Base-by-base conservation (phyloP, 1,284 basidiomycete species). In the Boletellus deceptivus region DNA sequence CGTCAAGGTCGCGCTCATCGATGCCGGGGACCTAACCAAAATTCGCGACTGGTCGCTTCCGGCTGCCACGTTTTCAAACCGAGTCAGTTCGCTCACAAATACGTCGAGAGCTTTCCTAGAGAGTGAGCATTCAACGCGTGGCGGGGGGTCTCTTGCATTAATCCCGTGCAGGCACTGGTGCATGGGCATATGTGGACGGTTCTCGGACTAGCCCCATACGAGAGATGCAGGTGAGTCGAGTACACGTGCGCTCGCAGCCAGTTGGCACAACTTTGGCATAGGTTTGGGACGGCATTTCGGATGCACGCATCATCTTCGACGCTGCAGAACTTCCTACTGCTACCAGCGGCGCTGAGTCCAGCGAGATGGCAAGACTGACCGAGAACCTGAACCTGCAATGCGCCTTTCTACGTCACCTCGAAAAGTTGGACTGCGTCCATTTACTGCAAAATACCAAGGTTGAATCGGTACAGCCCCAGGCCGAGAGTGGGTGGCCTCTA, bases 311-410 rank as follows among this genome's bases (percentile, higher is more conserved):
- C 48, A 72, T 75, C 4, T 93, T 93, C 63, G 75, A 78, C 41
- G 75, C 84, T 0, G 72, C 78, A 3, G 81, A 86, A 50, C 54
- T 80, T 13, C 55, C 58, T 17, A 40, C 50, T 43, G 7, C 37
- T 44, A 61, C 68, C 41, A 48, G 72, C 47, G 41, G 52, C 27
- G 46, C 67, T 17, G 53, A 68, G 49, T 63, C 70, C n/a, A 71
- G 39, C 25, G 67, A 81, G 50, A 90, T 97, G 83, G 84, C 92
- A 8, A 80, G 82, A 36, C 75, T 97, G 63, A 91, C 88, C 0
- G 94, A 98, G 69, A 96, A 94, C 64, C 74, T 93, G 41, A 97
- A 97, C 64, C 75, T 97, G 2, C 95, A 97, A 70, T 82, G 87
- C 6, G 91, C 82, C 0, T 79, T 93, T 22, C 74, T 96, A 18